A percentile compares a stretch with the other conserved stretches of the same genome.
Evolutionary conservation across 306 rosid species (phyloP).

Genomic region (Quercus ilex): DNA sequence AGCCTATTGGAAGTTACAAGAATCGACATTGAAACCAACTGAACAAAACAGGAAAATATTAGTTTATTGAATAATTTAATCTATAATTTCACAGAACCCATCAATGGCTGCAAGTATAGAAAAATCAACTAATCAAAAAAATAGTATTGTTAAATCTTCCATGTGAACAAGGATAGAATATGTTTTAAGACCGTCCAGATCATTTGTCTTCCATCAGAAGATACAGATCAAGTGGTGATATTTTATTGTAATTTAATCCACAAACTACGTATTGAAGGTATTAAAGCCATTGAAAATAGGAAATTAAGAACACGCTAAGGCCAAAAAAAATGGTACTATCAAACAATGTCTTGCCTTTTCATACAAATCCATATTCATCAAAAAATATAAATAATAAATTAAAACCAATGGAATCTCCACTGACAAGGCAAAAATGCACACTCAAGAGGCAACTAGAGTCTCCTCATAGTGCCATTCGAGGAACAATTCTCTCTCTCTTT

Average conservation of each 20-base stretch:
- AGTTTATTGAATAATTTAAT: conserved; percentile 37
- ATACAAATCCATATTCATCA: conserved; percentile 20
- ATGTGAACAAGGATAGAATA: conserved; percentile 56
- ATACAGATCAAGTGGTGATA: conserved; percentile 24
- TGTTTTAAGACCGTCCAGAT: conserved; percentile 32
- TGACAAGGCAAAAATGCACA: background rate
- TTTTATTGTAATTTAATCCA: conserved; percentile 22
- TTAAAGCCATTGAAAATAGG: conserved; percentile 21
- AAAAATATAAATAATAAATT: conserved; percentile 10
- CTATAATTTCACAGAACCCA: conserved; percentile 32
- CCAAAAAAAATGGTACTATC: background rate
- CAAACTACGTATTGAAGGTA: conserved; percentile 14
- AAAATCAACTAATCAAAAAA: conserved; percentile 6
- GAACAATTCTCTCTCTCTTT: background rate
- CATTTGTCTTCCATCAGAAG: conserved; percentile 31
- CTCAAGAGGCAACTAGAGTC: background rate
- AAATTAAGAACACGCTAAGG: conserved; percentile 4
- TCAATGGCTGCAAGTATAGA: conserved; percentile 25
- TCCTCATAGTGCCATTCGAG: background rate
- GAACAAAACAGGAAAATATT: conserved; percentile 44
- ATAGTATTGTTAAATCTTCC: conserved; percentile 18
- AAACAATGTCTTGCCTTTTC: conserved; percentile 18
- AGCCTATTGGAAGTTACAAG: conserved; percentile 19
- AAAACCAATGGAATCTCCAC: conserved; percentile 24
- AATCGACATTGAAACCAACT: conserved; percentile 42